Percentiles rank a stretch among this genome's conserved stretches.
phyloP scores from a whole-genome alignment of 2,329 filamentous ascomycete genomes.

The Phialemoniopsis sp. region DNA sequence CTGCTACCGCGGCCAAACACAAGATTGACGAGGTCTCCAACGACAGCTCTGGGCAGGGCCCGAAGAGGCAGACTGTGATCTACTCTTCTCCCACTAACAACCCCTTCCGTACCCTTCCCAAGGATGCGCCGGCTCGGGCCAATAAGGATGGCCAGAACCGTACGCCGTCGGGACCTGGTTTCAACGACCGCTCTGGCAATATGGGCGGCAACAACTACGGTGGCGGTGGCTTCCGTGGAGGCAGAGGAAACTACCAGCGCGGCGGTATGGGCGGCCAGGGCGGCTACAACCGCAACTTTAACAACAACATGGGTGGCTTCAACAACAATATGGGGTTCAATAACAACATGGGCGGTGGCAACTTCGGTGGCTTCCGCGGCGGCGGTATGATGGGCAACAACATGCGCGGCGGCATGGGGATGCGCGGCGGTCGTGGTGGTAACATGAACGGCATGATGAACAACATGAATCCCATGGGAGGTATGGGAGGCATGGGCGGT shows the following conservation, averaged over 20 bases:
- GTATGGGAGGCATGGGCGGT: constrained; percentile 42
- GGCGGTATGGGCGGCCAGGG: constrained; percentile 41
- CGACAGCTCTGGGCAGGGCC: constrained; percentile 47
- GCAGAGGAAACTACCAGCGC: constrained; percentile 22
- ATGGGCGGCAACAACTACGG: constrained; percentile 43
- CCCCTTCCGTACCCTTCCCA: constrained; percentile 86
- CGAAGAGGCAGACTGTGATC: constrained; percentile 68
- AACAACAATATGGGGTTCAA: constrained; percentile 27
- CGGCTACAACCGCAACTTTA: constrained; percentile 38
- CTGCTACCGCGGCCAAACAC: constrained; percentile 80
- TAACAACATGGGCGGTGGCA: constrained; percentile 41
- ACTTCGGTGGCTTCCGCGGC: constrained; percentile 36
- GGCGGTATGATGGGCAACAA: constrained; percentile 36
- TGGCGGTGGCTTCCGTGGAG: constrained; percentile 41
- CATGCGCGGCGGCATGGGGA: constrained; percentile 47
- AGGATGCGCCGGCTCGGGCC: constrained; percentile 72
- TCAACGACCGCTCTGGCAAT: constrained; percentile 42
- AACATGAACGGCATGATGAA: constrained; percentile 37
- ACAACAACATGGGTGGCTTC: constrained; percentile 12
- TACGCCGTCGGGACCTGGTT: constrained; percentile 36
- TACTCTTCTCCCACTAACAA: constrained; percentile 78
- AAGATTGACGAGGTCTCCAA: constrained; percentile 63
- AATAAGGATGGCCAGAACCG: constrained; percentile 61
- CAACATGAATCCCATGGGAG: constrained; percentile 33
- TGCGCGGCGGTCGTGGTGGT: constrained; percentile 43